Conservation (phyloP, 2,329 filamentous ascomycete genomes). For the Pezicula carpinea region DNA sequence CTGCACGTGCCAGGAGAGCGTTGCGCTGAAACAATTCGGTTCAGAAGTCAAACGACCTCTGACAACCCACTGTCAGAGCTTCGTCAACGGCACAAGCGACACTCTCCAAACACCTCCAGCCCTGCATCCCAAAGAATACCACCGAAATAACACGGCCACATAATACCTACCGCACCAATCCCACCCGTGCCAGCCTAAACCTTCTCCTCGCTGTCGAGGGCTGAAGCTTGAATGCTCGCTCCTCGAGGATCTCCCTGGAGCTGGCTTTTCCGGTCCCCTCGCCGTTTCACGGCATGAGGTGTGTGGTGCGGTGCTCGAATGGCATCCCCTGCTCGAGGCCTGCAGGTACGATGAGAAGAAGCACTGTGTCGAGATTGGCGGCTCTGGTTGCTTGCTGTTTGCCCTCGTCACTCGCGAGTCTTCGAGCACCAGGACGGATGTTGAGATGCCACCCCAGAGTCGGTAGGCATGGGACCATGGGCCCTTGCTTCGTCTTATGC, state of each 20-base stretch:
- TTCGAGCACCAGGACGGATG: too few species aligned
- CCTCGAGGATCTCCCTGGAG: slow-evolving; percentile 2
- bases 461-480: too few species aligned
- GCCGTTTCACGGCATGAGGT: slow-evolving; percentile 6
- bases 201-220: slow-evolving; percentile 1
- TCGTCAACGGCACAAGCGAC: neutral
- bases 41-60: neutral
- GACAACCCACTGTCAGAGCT: neutral
- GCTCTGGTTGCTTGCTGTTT: too few species aligned
- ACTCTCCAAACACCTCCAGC: neutral
- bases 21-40: neutral
- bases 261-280: slow-evolving; percentile 1
- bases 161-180: too few species aligned
- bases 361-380: neutral
- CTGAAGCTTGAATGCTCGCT: neutral
- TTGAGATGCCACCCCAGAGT: too few species aligned
- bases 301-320: neutral
- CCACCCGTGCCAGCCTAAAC: neutral
- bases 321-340: neutral
- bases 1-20: neutral
- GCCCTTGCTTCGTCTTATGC: slow-evolving; percentile 9
- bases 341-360: slow-evolving; percentile 1
- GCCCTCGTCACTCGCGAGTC: too few species aligned
- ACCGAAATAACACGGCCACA: too few species aligned
- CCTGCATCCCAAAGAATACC: neutral